These are phyloP conservation scores for Spathaspora passalidarum DNA, from an alignment of 805 yeast species.

Conservation along the genomic window DNA sequence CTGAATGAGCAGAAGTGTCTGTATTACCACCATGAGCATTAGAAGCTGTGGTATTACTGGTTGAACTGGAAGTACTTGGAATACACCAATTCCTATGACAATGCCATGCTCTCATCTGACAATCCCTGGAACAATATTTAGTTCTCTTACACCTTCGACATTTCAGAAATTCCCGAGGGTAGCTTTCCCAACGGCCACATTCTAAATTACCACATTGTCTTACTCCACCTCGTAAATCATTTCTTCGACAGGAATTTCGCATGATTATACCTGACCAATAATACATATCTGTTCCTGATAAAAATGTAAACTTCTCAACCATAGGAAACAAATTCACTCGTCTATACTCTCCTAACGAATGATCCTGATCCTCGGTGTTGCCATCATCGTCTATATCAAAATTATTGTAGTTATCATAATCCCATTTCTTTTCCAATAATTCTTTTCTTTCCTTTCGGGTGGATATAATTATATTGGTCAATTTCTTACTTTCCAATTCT, in stretches of 20 bases:
- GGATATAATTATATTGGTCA: slow-evolving; percentile 29
- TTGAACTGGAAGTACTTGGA: slow-evolving; percentile 25
- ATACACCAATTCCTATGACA: slow-evolving; percentile 95
- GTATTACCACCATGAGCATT: background rate
- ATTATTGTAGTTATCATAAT: slow-evolving; percentile 37
- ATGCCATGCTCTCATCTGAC: slow-evolving; percentile 90
- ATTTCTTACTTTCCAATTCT: slow-evolving; percentile 29
- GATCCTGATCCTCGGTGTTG: slow-evolving; percentile 33
- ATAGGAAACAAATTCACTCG: slow-evolving; percentile 76
- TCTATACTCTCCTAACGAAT: slow-evolving; percentile 43
- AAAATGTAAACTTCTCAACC: slow-evolving; percentile 83
- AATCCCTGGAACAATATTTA: slow-evolving; percentile 88
- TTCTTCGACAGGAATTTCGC: slow-evolving; percentile 92
- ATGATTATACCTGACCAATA: slow-evolving; percentile 98
- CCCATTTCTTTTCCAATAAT: slow-evolving; percentile 33
- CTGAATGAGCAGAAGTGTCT: background rate
- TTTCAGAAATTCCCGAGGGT: slow-evolving; percentile 89
- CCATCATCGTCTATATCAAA: slow-evolving; percentile 36
- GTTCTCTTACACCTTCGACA: slow-evolving; percentile 93
- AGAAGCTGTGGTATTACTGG: background rate
- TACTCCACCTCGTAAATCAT: slow-evolving; percentile 82
- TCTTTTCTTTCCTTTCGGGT: slow-evolving; percentile 31
- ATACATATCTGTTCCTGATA: slow-evolving; percentile 73
- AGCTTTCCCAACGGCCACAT: slow-evolving; percentile 93
- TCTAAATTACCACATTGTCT: slow-evolving; percentile 92